phyloP scores from a whole-genome alignment of 768 basidiomycete genomes.

The Boletus rex-veris region DNA sequence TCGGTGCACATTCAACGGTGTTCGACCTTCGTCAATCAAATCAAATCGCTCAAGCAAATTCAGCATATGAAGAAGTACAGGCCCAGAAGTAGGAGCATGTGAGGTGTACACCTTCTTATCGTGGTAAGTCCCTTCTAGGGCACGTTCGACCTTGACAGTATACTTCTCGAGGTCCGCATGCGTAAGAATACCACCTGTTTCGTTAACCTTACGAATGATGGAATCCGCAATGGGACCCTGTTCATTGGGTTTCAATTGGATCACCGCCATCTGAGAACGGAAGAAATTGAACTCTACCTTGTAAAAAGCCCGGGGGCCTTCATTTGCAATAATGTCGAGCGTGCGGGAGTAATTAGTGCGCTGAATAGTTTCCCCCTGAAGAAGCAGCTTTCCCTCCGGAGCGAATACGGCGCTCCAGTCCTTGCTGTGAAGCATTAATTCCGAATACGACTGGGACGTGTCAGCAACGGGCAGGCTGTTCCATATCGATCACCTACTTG shows the following conservation, averaged over 20 bases:
- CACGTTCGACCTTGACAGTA: slow-evolving; percentile 61
- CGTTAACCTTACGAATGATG: slow-evolving; percentile 64
- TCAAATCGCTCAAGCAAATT: slow-evolving; percentile 82
- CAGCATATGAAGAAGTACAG: slow-evolving; percentile 89
- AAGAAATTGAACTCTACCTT: slow-evolving; percentile 40
- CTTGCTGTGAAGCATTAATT: slow-evolving; percentile 61
- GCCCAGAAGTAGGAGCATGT: slow-evolving; percentile 82
- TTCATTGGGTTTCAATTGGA: slow-evolving; percentile 13
- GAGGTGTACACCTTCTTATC: slow-evolving; percentile 81
- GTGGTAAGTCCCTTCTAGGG: slow-evolving; percentile 74
- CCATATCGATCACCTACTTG: slow-evolving; percentile 42
- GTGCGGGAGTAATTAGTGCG: slow-evolving; percentile 77
- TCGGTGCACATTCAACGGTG: slow-evolving; percentile 70
- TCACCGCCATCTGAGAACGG: slow-evolving; percentile 5
- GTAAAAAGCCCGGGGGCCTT: slow-evolving; percentile 84
- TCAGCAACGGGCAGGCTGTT: not conserved
- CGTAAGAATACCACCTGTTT: slow-evolving; percentile 77
- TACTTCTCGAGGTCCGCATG: slow-evolving; percentile 73
- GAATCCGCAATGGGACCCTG: slow-evolving; percentile 81
- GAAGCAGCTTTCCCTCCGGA: slow-evolving; percentile 64
- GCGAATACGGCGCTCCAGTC: slow-evolving; percentile 87
- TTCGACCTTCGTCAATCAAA: slow-evolving; percentile 46
- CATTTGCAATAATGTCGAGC: slow-evolving; percentile 63
- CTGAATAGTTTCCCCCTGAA: slow-evolving; percentile 70
- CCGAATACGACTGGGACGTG: slow-evolving; percentile 37